phyloP scores from a whole-genome alignment of 2,329 filamentous ascomycete species.

The Exserohilum turcica region DNA sequence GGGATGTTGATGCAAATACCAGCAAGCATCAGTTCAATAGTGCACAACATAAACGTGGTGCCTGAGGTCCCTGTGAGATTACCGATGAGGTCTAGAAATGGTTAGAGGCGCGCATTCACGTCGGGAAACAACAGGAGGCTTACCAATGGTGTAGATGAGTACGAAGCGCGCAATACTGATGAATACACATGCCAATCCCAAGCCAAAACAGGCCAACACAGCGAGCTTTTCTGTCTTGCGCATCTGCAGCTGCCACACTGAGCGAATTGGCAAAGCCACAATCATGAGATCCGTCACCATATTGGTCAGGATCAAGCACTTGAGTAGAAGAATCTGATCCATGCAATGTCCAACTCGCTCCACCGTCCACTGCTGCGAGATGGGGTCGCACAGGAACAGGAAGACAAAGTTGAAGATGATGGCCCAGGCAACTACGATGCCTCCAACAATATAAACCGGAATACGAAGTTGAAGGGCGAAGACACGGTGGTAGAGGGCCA shows the following conservation, averaged over 20 bases:
- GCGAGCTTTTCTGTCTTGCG: conserved; percentile 31
- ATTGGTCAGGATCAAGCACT: conserved; percentile 26
- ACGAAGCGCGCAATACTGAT: conserved; percentile 31
- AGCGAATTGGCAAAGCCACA: conserved; percentile 20
- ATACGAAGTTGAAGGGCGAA: conserved; percentile 16
- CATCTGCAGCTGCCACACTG: conserved; percentile 29
- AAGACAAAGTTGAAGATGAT: conserved; percentile 31
- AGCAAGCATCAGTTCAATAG: conserved; percentile 29
- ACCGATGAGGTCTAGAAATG: conserved; percentile 20
- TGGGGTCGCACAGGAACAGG: conserved; percentile 31
- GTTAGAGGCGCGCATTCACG: background rate
- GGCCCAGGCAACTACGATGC: conserved; percentile 25
- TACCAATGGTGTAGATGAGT: conserved; percentile 26
- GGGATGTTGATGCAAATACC: conserved; percentile 32
- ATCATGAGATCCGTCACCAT: conserved; percentile 25
- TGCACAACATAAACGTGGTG: conserved; percentile 31
- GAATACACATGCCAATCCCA: conserved; percentile 24
- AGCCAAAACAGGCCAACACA: conserved; percentile 27
- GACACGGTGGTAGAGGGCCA: conserved; percentile 28
- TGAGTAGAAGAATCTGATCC: conserved; percentile 29
- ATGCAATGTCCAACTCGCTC: conserved; percentile 28
- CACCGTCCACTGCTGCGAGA: conserved; percentile 30
- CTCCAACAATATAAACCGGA: conserved; percentile 21
- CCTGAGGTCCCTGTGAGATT: conserved; percentile 30
- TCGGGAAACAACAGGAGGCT: background rate